Percentiles rank a stretch among this genome's conserved stretches.
Conservation (phyloP, 2,329 filamentous ascomycete species). For the Pseudopyrenochaeta lycopersici region DNA sequence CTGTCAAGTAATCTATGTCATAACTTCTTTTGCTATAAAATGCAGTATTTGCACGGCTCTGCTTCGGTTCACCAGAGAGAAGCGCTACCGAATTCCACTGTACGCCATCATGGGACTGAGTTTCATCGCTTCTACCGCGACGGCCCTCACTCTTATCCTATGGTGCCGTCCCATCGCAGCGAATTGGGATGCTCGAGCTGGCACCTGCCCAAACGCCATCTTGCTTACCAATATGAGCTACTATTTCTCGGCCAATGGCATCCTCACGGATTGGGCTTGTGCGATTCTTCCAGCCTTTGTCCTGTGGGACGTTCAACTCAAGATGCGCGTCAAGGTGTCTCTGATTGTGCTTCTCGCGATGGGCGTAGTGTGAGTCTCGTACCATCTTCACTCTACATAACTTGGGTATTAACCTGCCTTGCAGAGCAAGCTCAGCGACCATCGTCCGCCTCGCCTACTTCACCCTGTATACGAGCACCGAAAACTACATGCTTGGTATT, state of each 20-base stretch:
- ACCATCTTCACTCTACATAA: conserved; percentile 13
- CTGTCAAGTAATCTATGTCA: too few relatives aligned
- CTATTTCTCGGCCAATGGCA: conserved; percentile 33
- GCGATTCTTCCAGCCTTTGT: conserved; percentile 47
- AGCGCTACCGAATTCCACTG: neutral
- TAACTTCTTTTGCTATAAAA: neutral
- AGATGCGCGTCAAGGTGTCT: conserved; percentile 47
- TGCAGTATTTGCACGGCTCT: conserved; percentile 1
- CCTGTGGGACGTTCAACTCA: conserved; percentile 52
- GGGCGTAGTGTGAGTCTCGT: conserved; percentile 15
- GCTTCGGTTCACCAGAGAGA: neutral
- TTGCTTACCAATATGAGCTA: conserved; percentile 42
- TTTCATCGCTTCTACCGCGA: neutral
- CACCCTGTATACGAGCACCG: conserved; percentile 44
- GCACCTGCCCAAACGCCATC: neutral
- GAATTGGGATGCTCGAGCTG: conserved; percentile 7
- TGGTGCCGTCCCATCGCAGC: conserved; percentile 15
- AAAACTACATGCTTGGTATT: conserved; percentile 50
- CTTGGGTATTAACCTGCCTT: conserved; percentile 33
- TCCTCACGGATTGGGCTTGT: conserved; percentile 26
- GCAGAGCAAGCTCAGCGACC: conserved; percentile 45
- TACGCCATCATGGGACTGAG: neutral
- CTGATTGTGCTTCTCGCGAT: conserved; percentile 48
- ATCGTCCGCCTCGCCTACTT: conserved; percentile 54
- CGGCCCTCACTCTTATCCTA: conserved; percentile 2